Base-by-base conservation (phyloP, 805 yeast genomes). In the Cyberlindnera meyerae region DNA sequence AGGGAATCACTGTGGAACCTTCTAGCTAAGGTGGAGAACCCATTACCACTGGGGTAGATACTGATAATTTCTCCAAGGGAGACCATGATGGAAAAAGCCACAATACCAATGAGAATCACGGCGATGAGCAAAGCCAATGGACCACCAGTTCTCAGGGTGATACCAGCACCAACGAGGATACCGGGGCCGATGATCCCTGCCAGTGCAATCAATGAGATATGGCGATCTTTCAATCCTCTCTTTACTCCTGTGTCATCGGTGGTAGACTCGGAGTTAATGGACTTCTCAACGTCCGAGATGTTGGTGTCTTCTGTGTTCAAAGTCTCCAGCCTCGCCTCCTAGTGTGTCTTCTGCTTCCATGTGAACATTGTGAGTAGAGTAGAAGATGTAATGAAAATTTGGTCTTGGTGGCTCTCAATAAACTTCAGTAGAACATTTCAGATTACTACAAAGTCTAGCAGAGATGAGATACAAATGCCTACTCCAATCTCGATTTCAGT, bases 161-260 rank as follows among this genome's bases (percentile, higher is more conserved):
- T 52, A 8, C 78, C 77, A 32, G 79, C 70, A 36, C 77, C 75
- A 7, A 76, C 65, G 27, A 74, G 58, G 29, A 71, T 71, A 41
- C 82, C 82, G 0, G 82, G 82, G 0, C 82, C 82, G 43, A 76
- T 73, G 29, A 76, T 69, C 26, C 81, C 80, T 18, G 78, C 77
- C 9, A 74, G 49, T 1, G 77, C 76, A 34, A 74, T 63, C 32
- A 74, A 50, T 3, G 77, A 66, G 21, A 73, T 61, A 47, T 73
- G 78, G 37, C 78, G 58, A 43, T 73, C 71, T 43, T 73, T 74
- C 18, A 74, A 56, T 7, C 63, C 71, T 43, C 73, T 58, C 37
- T 68, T 70, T 18, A 71, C 57, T 12, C 67, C 61, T 8, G 66
- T 57, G 2, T 28, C 11, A 21, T 35, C 37, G 22, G 7, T 7